Conservation (phyloP, 441 rosid species). For the Viola pubescens region DNA sequence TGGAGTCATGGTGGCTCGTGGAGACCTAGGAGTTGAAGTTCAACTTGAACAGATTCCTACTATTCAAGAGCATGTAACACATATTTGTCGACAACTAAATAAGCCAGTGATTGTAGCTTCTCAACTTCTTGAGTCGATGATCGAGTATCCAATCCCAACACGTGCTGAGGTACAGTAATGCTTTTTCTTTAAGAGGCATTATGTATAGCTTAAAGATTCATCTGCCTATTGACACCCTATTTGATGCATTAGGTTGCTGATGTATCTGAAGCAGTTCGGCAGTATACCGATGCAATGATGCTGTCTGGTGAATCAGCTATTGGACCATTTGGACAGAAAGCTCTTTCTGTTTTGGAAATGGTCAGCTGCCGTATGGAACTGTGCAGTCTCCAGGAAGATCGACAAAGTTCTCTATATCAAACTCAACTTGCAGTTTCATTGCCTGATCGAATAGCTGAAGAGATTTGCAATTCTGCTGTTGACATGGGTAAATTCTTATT, state of each 20-base stretch:
- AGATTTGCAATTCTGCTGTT: constrained; percentile 59
- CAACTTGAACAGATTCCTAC: constrained; percentile 71
- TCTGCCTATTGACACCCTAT: constrained; percentile 5
- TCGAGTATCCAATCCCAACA: constrained; percentile 73
- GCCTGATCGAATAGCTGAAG: constrained; percentile 54
- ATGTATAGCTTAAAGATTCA: neutral
- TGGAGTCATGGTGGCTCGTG: constrained; percentile 75
- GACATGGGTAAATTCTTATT: constrained; percentile 44
- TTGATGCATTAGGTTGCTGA: constrained; percentile 50
- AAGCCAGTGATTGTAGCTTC: constrained; percentile 76
- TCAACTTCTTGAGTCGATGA: constrained; percentile 72
- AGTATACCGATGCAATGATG: constrained; percentile 68
- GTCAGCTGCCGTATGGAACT: constrained; percentile 60
- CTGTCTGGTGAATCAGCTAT: constrained; percentile 73
- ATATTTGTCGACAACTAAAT: constrained; percentile 49
- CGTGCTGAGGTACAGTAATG: constrained; percentile 54
- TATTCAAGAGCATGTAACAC: constrained; percentile 49
- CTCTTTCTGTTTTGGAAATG: constrained; percentile 50
- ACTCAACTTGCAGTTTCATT: constrained; percentile 34
- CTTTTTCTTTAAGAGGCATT: neutral
- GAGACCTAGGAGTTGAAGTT: constrained; percentile 70
- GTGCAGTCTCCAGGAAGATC: constrained; percentile 49
- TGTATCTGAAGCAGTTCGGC: constrained; percentile 71
- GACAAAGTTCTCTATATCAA: constrained; percentile 24
- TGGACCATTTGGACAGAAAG: constrained; percentile 54